Percentiles rank a stretch among this genome's conserved stretches.
Conservation (phyloP, 2,329 filamentous ascomycete genomes). For the Pseudocercospora ulei region DNA sequence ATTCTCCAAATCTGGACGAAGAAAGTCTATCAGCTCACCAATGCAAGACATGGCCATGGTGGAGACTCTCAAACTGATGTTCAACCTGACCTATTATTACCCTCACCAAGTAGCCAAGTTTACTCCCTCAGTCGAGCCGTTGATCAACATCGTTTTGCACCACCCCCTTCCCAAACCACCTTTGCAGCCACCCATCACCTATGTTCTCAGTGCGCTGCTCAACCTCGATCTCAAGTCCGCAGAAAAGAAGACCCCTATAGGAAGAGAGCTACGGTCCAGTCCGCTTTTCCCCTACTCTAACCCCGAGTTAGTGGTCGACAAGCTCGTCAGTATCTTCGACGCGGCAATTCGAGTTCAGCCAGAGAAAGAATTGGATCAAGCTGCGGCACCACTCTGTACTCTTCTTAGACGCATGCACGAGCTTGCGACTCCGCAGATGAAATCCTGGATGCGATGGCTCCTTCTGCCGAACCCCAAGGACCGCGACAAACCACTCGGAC, state of each 20-base stretch:
- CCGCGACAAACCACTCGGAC: slow-evolving; percentile 65
- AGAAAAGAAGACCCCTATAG: slow-evolving; percentile 22
- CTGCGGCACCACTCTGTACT: slow-evolving; percentile 49
- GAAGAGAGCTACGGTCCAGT: slow-evolving; percentile 31
- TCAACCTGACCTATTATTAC: slow-evolving; percentile 73
- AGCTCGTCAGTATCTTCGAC: slow-evolving; percentile 61
- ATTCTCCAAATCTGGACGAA: slow-evolving; percentile 39
- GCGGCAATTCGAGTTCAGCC: slow-evolving; percentile 54
- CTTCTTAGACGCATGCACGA: slow-evolving; percentile 64
- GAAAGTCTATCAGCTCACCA: slow-evolving; percentile 33
- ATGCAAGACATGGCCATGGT: slow-evolving; percentile 71
- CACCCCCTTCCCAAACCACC: slow-evolving; percentile 55
- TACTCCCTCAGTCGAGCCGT: slow-evolving; percentile 55
- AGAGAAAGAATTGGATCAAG: slow-evolving; percentile 61
- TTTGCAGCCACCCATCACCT: slow-evolving; percentile 60
- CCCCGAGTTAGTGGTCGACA: slow-evolving; percentile 51
- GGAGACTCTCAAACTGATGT: slow-evolving; percentile 79
- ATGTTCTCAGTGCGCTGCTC: slow-evolving; percentile 68
- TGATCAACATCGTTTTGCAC: slow-evolving; percentile 59
- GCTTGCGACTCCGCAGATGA: slow-evolving; percentile 57
- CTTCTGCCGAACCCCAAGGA: slow-evolving; percentile 72
- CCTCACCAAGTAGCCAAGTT: slow-evolving; percentile 55
- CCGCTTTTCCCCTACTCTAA: slow-evolving; percentile 58
- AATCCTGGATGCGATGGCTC: slow-evolving; percentile 52
- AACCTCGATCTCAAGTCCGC: slow-evolving; percentile 57